Conservation (phyloP, 2,329 filamentous ascomycete genomes). For the Paecilomyces niveus region DNA sequence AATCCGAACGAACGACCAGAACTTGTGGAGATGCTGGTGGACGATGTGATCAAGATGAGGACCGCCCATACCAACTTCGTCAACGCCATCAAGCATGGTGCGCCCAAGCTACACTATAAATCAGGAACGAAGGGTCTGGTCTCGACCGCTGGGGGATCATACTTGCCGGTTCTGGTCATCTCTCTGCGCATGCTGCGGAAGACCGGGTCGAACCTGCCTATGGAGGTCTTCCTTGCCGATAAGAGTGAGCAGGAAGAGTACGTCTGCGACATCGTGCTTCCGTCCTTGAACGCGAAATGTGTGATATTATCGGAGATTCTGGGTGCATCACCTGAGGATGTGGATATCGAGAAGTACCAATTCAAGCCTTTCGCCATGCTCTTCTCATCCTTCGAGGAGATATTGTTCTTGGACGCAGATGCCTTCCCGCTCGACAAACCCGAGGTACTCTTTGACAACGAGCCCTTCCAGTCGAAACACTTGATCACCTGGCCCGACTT, state of each 20-base stretch:
- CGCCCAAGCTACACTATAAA: conserved; percentile 25
- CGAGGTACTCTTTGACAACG: conserved; percentile 32
- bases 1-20: conserved; percentile 22
- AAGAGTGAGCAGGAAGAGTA: conserved; percentile 35
- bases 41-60: conserved; percentile 25
- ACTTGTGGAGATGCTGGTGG: conserved; percentile 19
- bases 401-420: conserved; percentile 45
- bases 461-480: conserved; percentile 35
- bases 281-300: conserved; percentile 36
- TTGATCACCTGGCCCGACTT: conserved; percentile 45
- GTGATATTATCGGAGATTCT: conserved; percentile 40
- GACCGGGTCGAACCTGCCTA: conserved; percentile 35
- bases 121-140: conserved; percentile 37
- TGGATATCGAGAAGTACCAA: conserved; percentile 38
- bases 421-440: conserved; percentile 39
- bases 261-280: conserved; percentile 38
- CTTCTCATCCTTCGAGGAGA: conserved; percentile 43
- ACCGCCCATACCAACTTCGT: conserved; percentile 29
- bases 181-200: conserved; percentile 40
- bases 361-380: conserved; percentile 44
- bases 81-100: conserved; percentile 16
- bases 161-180: conserved; percentile 38
- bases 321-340: conserved; percentile 15
- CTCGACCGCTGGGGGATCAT: conserved; percentile 38
- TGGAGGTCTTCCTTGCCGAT: conserved; percentile 40